Conservation (phyloP, 306 rosid species). For the Leucaena leucocephala region DNA sequence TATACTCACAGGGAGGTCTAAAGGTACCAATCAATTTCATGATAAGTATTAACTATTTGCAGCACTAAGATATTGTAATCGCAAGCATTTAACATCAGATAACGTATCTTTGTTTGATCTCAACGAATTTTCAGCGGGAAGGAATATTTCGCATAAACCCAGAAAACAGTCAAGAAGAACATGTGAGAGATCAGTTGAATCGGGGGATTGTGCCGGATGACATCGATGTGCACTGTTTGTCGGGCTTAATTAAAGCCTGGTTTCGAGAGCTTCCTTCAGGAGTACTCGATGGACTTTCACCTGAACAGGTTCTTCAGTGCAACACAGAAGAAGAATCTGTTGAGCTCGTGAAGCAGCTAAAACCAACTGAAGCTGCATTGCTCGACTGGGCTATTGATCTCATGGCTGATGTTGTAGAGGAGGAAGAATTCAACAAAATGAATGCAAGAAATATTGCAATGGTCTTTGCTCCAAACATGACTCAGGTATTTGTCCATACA, state of each 20-base stretch:
- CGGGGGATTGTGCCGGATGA: slow-evolving; percentile 81
- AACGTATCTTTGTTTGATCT: slow-evolving; percentile 13
- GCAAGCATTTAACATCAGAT: background rate
- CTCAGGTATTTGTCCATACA: slow-evolving; percentile 55
- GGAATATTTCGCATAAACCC: slow-evolving; percentile 94
- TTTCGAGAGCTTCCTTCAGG: slow-evolving; percentile 96
- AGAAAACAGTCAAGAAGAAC: slow-evolving; percentile 83
- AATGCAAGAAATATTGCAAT: slow-evolving; percentile 93
- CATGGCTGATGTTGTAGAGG: slow-evolving; percentile 95
- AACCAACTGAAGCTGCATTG: slow-evolving; percentile 74
- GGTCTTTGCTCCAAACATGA: slow-evolving; percentile 99
- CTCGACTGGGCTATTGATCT: slow-evolving; percentile 93
- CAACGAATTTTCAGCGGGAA: slow-evolving; percentile 59
- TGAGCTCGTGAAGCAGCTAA: slow-evolving; percentile 78
- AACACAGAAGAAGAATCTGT: slow-evolving; percentile 83
- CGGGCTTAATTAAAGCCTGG: slow-evolving; percentile 96
- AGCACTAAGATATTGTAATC: background rate
- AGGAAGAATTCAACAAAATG: slow-evolving; percentile 91
- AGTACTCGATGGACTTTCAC: slow-evolving; percentile 91
- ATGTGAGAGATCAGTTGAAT: slow-evolving; percentile 82
- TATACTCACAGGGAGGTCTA: slow-evolving; percentile 82
- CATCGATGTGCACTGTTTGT: slow-evolving; percentile 91
- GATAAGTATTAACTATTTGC: background rate
- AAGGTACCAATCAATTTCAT: slow-evolving; percentile 49
- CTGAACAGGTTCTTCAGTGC: slow-evolving; percentile 91